These are phyloP conservation scores for Auricularia auricula-judae DNA, from an alignment of 768 basidiomycete genomes.

Conservation along the genomic window DNA sequence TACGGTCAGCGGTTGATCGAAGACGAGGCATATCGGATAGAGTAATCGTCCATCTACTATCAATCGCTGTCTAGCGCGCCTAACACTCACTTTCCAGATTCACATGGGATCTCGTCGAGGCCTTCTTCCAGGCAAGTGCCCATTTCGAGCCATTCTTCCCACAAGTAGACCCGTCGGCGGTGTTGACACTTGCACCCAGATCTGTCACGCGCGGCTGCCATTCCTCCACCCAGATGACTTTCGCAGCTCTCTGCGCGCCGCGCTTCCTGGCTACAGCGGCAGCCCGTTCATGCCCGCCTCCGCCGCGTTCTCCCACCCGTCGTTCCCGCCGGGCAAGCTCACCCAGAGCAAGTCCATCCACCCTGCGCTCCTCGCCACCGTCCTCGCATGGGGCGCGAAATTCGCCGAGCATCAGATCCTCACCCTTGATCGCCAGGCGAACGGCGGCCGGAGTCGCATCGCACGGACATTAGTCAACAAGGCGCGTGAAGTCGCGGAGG, in stretches of 20 bases:
- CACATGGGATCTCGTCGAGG: constrained; percentile 85
- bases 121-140: constrained; percentile 59
- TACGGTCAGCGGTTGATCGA: constrained; percentile 53
- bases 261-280: neutral
- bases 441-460: constrained; percentile 54
- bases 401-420: constrained; percentile 88
- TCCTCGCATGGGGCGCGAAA: constrained; percentile 86
- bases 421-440: constrained; percentile 53
- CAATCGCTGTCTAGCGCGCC: constrained; percentile 2
- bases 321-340: constrained; percentile 14
- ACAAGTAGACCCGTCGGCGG: neutral
- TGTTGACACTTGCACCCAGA: constrained; percentile 16
- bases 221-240: constrained; percentile 78
- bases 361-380: constrained; percentile 71
- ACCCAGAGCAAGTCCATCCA: constrained; percentile 35
- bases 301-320: constrained; percentile 3
- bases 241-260: constrained; percentile 24
- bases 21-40: constrained; percentile 62
- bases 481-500: constrained; percentile 78
- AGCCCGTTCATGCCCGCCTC: constrained; percentile 4
- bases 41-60: constrained; percentile 36
- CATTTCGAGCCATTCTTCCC: neutral
- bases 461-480: constrained; percentile 70
- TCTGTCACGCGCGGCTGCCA: constrained; percentile 79
- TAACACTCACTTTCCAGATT: constrained; percentile 41